Conservation (phyloP, 129 eudicot genomes). For the Centrapalus pauciflorus region DNA sequence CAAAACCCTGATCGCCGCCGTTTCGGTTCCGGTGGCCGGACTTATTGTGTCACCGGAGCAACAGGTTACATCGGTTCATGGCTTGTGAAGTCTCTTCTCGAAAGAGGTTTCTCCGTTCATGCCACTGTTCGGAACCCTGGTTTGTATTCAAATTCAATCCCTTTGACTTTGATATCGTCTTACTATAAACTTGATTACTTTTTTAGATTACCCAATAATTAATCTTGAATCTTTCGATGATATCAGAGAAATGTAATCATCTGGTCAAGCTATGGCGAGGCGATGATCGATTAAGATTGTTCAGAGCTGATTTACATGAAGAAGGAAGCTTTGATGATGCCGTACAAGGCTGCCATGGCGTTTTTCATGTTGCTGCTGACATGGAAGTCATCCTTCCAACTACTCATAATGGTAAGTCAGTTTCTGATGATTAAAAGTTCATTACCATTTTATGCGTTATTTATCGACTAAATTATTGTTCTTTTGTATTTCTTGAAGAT, state of each 20-base stretch:
- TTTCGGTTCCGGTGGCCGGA: neutral
- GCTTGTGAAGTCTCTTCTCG: conserved; percentile 69
- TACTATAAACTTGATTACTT: neutral
- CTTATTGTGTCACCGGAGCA: conserved; percentile 87
- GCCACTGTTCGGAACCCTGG: conserved; percentile 75
- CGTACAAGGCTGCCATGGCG: conserved; percentile 64
- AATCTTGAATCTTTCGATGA: neutral
- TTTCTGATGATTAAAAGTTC: neutral
- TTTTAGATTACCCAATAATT: neutral
- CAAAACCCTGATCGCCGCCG: neutral
- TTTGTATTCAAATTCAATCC: neutral
- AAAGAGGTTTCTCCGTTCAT: conserved; percentile 51
- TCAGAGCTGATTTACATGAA: conserved; percentile 64
- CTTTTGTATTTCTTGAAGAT: conserved; percentile 31
- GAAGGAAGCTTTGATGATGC: conserved; percentile 92
- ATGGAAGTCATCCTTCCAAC: conserved; percentile 47
- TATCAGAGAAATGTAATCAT: conserved; percentile 42
- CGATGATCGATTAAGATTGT: conserved; percentile 46
- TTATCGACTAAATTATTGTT: neutral
- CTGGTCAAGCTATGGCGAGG: conserved; percentile 43
- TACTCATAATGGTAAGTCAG: conserved; percentile 34
- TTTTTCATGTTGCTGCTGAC: conserved; percentile 87
- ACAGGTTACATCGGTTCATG: conserved; percentile 88
- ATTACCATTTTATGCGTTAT: neutral
- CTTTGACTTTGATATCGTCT: no score